phyloP scores from a whole-genome alignment of 225 moss, liverwort and hornwort species.

The Physcomitrellopsis africana region DNA sequence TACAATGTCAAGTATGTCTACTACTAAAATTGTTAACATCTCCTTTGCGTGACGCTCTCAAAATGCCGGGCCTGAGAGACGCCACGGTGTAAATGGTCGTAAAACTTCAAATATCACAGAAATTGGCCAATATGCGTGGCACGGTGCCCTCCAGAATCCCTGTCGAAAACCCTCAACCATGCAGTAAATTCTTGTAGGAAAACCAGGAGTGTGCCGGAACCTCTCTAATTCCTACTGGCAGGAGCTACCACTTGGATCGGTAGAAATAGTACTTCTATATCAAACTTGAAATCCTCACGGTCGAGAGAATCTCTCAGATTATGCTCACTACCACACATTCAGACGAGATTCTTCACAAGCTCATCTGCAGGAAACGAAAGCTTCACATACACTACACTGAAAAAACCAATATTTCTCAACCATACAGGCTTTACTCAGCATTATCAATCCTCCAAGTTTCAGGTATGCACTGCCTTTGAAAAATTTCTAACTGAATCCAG shows the following conservation, averaged over 20 bases:
- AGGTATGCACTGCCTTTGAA: neutral
- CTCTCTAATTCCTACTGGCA: too few species aligned
- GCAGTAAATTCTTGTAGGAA: neutral
- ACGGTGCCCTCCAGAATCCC: neutral
- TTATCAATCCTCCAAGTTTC: slow-evolving; percentile 3
- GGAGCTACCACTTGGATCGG: too few species aligned
- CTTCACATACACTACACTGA: neutral
- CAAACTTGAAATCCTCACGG: neutral
- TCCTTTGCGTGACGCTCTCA: neutral
- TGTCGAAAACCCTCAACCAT: neutral
- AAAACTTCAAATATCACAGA: neutral
- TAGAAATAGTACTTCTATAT: too few species aligned
- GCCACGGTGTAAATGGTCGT: neutral
- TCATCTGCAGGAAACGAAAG: neutral
- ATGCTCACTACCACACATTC: too few species aligned
- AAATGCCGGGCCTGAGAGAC: neutral
- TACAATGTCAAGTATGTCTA: neutral
- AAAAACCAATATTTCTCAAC: neutral
- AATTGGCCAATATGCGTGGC: neutral
- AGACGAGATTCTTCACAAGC: neutral
- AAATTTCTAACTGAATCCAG: neutral
- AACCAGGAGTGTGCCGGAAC: too few species aligned
- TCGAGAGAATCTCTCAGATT: neutral
- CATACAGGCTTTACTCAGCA: neutral
- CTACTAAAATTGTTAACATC: neutral